Evolutionary conservation across 1,139 yeast genomes (phyloP).

Genomic region (Yamadazyma jaroonii): DNA sequence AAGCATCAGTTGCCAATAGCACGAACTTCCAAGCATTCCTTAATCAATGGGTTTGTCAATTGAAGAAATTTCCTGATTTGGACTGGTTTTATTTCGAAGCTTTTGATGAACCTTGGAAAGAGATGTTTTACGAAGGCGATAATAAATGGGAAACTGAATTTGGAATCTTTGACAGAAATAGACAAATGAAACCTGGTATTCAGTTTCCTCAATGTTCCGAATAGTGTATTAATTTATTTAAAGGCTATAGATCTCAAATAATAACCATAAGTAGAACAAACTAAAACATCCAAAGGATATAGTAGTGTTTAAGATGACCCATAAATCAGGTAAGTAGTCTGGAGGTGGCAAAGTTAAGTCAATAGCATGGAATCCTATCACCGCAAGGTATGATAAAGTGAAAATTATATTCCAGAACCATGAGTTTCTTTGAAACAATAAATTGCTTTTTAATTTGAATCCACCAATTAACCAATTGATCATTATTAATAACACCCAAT

Average conservation of each 20-base stretch:
- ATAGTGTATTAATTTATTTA: slow-evolving; percentile 3
- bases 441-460: slow-evolving; percentile 19
- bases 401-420: slow-evolving; percentile 58
- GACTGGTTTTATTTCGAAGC: slow-evolving; percentile 71
- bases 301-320: slow-evolving; percentile 74
- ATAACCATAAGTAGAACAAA: slow-evolving; percentile 76
- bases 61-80: slow-evolving; percentile 22
- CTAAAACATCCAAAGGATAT: slow-evolving; percentile 75
- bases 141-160: slow-evolving; percentile 68
- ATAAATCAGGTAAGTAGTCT: slow-evolving; percentile 68
- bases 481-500: slow-evolving; percentile 54
- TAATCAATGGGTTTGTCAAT: slow-evolving; percentile 49
- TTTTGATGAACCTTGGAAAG: slow-evolving; percentile 73
- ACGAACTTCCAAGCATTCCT: slow-evolving; percentile 47
- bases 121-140: slow-evolving; percentile 44
- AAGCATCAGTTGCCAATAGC: slow-evolving; percentile 45
- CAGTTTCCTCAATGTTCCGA: slow-evolving; percentile 12
- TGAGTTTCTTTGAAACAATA: slow-evolving; percentile 36
- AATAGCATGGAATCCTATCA: slow-evolving; percentile 49
- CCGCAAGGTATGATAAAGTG: slow-evolving; percentile 54
- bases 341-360: slow-evolving; percentile 60
- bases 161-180: slow-evolving; percentile 57
- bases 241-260: slow-evolving; percentile 40
- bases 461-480: slow-evolving; percentile 87
- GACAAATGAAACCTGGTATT: slow-evolving; percentile 21